These are phyloP conservation scores for Cyclotella distinguenda DNA, from an alignment of 108 stramenopile species.

Conservation along the genomic window DNA sequence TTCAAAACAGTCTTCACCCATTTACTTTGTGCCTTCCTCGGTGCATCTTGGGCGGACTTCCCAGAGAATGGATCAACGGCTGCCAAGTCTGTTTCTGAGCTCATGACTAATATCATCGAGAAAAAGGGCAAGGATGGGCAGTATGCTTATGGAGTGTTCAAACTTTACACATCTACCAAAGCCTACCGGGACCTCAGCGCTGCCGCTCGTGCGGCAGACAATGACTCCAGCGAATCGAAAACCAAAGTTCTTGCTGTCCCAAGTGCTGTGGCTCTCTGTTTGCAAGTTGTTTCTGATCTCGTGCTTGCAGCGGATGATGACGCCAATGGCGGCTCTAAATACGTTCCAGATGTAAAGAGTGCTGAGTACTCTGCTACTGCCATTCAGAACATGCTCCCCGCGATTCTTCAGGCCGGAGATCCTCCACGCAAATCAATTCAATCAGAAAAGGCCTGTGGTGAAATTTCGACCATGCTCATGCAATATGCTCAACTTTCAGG, in stretches of 20 bases:
- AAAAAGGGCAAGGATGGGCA: slow-evolving; percentile 93
- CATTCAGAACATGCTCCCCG: slow-evolving; percentile 81
- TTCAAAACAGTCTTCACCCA: too few relatives aligned
- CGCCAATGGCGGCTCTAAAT: slow-evolving; percentile 89
- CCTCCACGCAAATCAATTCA: slow-evolving; percentile 82
- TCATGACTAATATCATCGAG: slow-evolving; percentile 90
- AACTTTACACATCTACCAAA: slow-evolving; percentile 90
- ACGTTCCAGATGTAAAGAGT: slow-evolving; percentile 86
- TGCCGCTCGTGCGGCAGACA: slow-evolving; percentile 62
- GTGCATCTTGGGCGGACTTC: slow-evolving; percentile 74
- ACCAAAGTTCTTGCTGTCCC: slow-evolving; percentile 87
- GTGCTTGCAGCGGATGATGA: slow-evolving; percentile 89
- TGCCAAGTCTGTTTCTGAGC: slow-evolving; percentile 82
- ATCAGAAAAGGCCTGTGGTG: slow-evolving; percentile 81
- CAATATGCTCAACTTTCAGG: slow-evolving; percentile 82
- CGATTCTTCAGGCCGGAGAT: slow-evolving; percentile 81
- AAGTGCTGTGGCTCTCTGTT: slow-evolving; percentile 77
- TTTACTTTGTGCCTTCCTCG: slow-evolving; percentile 90
- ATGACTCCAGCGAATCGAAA: slow-evolving; percentile 49
- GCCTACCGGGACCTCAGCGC: slow-evolving; percentile 80
- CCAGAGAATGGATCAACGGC: slow-evolving; percentile 85
- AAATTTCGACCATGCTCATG: slow-evolving; percentile 79
- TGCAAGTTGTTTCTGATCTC: slow-evolving; percentile 87
- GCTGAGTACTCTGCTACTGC: slow-evolving; percentile 83
- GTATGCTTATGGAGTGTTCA: slow-evolving; percentile 92